Conservation (phyloP, 2,329 filamentous ascomycete species). For the Colletotrichum higginsianum region DNA sequence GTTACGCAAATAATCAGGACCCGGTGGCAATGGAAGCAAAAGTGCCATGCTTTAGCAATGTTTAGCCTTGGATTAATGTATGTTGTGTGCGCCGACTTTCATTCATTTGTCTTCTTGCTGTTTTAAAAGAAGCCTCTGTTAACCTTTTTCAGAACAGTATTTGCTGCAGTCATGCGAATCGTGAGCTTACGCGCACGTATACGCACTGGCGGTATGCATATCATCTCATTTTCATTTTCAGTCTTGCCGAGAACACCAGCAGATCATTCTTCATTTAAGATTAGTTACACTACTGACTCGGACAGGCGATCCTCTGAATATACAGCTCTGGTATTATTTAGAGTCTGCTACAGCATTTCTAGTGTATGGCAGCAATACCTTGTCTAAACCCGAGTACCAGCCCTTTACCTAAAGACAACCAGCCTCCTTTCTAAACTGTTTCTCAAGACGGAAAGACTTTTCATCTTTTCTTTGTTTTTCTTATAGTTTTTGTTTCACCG, state of each 20-base stretch:
- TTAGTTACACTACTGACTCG: neutral
- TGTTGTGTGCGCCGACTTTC: neutral
- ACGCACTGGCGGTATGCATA: neutral
- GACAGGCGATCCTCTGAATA: neutral
- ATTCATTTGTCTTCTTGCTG: neutral
- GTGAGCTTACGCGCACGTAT: neutral
- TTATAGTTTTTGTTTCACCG: neutral
- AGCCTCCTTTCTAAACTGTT: neutral
- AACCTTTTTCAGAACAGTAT: neutral
- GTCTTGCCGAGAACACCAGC: neutral
- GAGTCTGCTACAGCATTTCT: neutral
- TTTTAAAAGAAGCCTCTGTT: neutral
- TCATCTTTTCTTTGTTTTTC: too few relatives aligned
- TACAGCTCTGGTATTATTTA: neutral
- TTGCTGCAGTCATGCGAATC: neutral
- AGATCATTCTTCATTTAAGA: neutral
- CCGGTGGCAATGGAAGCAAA: constrained; percentile 6
- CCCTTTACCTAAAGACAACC: too few relatives aligned
- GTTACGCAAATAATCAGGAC: constrained; percentile 5
- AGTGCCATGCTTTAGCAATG: constrained; percentile 7
- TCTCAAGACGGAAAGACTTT: too few relatives aligned
- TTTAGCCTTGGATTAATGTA: constrained; percentile 3
- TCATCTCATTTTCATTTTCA: too few relatives aligned
- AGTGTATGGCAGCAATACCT: too few relatives aligned
- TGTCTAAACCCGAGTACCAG: too few relatives aligned